These are phyloP conservation scores for Westerdykella sp. DNA, from an alignment of 2,329 filamentous ascomycete genomes.

Conservation along the genomic window DNA sequence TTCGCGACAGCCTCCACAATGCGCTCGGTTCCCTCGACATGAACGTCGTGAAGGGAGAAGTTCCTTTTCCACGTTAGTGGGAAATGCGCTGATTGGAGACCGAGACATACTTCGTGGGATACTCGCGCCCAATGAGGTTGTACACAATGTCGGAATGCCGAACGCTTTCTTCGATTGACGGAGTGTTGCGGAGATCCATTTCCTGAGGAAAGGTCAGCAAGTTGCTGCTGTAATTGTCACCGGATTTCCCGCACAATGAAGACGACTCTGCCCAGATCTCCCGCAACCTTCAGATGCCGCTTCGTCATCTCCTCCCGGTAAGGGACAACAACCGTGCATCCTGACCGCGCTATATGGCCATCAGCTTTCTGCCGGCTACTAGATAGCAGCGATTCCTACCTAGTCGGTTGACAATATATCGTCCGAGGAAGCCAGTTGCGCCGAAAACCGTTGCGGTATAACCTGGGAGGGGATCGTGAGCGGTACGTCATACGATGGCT, in stretches of 20 bases:
- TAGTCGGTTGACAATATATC: conserved; percentile 95
- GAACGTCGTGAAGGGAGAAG: conserved; percentile 86
- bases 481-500: conserved; percentile 8
- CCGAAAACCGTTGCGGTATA: conserved; percentile 98
- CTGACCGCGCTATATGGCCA: conserved; percentile 64
- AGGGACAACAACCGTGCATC: conserved; percentile 89
- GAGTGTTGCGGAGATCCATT: conserved; percentile 89
- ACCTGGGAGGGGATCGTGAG: conserved; percentile 49
- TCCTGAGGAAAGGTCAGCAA: conserved; percentile 52
- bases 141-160: conserved; percentile 96
- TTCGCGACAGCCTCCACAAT: conserved; percentile 94
- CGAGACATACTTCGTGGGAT: conserved; percentile 79
- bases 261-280: conserved; percentile 81
- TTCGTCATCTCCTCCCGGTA: conserved; percentile 98
- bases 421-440: conserved; percentile 88
- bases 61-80: conserved; percentile 53
- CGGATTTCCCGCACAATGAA: conserved; percentile 63
- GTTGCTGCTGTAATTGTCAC: neutral
- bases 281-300: conserved; percentile 91
- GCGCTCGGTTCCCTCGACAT: conserved; percentile 84
- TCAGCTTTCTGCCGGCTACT: conserved; percentile 12
- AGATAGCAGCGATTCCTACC: conserved; percentile 46
- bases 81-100: neutral
- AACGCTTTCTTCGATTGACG: conserved; percentile 93
- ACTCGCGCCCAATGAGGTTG: conserved; percentile 90